Evolutionary conservation across 2,329 filamentous ascomycete species (phyloP).

Genomic region (Bipolaris bicolor): DNA sequence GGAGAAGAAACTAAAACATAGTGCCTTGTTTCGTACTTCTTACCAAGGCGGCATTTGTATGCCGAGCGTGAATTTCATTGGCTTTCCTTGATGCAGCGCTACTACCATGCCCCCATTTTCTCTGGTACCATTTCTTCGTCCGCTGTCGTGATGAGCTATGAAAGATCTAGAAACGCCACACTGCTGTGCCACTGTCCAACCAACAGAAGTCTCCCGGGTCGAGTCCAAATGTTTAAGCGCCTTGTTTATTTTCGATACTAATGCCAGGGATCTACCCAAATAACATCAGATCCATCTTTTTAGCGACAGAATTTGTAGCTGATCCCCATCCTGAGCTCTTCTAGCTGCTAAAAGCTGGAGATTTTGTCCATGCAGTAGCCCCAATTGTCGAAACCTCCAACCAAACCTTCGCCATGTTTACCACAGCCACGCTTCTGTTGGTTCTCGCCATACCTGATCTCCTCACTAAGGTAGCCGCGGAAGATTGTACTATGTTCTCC

Average conservation of each 20-base stretch:
- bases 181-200: not conserved
- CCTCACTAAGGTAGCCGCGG: not conserved
- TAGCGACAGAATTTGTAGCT: not conserved
- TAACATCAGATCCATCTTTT: not conserved
- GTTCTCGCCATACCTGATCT: not conserved
- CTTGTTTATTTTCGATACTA: not conserved
- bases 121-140: not conserved
- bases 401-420: slow-evolving; percentile 1
- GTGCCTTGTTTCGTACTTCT: not conserved
- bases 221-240: not conserved
- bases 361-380: not conserved
- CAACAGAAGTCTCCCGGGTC: not conserved
- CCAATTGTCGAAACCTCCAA: not conserved
- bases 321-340: slow-evolving; percentile 1
- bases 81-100: not conserved
- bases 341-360: not conserved
- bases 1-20: not conserved
- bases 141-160: not conserved
- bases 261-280: not conserved
- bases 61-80: not conserved
- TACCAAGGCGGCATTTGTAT: not conserved
- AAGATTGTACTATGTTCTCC: slow-evolving; percentile 18
- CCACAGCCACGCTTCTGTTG: not conserved
- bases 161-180: not conserved
- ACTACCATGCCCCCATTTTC: slow-evolving; percentile 5